Percentiles rank a stretch among this genome's conserved stretches.
Evolutionary conservation across 495 filamentous ascomycete genomes (phyloP).

Genomic region (Neurospora sp.): DNA sequence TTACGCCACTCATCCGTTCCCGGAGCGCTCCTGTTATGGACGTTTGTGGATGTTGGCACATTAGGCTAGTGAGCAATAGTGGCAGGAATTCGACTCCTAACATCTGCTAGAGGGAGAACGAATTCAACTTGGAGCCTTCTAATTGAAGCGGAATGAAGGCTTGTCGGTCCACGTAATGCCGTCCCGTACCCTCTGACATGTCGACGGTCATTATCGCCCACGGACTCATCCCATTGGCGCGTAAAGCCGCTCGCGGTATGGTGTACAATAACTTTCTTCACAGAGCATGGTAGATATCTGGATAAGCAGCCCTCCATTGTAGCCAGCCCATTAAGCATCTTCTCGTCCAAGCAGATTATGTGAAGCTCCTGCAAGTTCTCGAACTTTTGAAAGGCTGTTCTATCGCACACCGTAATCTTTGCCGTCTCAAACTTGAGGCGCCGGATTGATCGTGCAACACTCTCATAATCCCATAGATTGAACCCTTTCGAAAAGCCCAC

Average conservation of each 20-base stretch:
- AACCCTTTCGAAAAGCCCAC: fast-evolving
- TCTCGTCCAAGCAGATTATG: neutral
- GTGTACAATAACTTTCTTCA: neutral
- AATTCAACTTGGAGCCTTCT: too few relatives aligned
- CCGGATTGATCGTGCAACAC: neutral
- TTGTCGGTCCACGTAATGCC: too few relatives aligned
- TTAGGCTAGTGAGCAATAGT: neutral
- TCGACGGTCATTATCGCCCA: neutral
- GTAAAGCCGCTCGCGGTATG: neutral
- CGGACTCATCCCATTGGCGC: neutral
- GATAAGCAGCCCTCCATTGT: neutral
- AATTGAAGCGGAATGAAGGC: too few relatives aligned
- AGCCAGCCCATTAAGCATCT: neutral
- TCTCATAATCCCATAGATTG: fast-evolving
- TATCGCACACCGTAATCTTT: fast-evolving
- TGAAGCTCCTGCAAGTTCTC: neutral
- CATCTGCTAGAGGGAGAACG: too few relatives aligned
- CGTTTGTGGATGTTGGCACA: neutral
- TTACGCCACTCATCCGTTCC: neutral
- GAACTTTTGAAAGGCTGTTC: neutral
- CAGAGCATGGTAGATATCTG: neutral
- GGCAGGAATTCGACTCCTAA: too few relatives aligned
- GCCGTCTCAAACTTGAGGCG: neutral
- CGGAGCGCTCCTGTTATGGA: too few relatives aligned
- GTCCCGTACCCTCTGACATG: neutral